Evolutionary conservation across 2,329 filamentous ascomycete genomes (phyloP), one percentile per base, ranked within the genome.

Genomic region (Trichoderma atrobrunneum): DNA sequence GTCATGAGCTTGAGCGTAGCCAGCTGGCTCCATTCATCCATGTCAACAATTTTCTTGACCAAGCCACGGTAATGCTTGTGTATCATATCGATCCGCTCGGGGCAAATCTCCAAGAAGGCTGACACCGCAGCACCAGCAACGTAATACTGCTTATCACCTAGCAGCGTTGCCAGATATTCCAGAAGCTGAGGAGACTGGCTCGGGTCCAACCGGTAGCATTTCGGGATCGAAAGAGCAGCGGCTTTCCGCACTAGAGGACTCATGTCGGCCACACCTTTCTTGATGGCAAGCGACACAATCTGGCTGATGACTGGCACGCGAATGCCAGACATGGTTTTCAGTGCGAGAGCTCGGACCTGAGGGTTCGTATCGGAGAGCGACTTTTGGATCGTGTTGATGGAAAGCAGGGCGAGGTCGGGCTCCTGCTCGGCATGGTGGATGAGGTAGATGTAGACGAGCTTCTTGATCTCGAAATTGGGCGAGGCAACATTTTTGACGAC

Each of bases 321-420:
- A 74, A 99, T 98, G 14, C 94, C 94, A 0, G 95, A 97, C 95
- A 99, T 99, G 75, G 96, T 97, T 74, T 95, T 93, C 74, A 99
- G 87, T 0, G 96, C 96, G 78, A 99, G 91, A 26, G 95, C 94
- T 76, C 96, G 91, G 24, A 98, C 90, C 79, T 97, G 93, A 1
- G 96, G 93, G 80, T 95, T 98, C 72, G 91, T 87, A 82, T 99
- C 96, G 28, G 94, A 97, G 72, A 99, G 89, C 11, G 95, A 97
- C 83, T 98, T 98, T 80, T 99, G 96, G 77, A 99, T 98, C 7
- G 96, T 97, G 83, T 99, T 99, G 87, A 99, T 98, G 72, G 95
- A 97, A 59, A 99, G 88, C 48, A 99, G 88, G 24, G 96, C 95
- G 60, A 98, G 92, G 82, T 99, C 96, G 72, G 95, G 96, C 79